phyloP scores from a whole-genome alignment of 1,139 yeast genomes.

The Yamadazyma diddensiae region DNA sequence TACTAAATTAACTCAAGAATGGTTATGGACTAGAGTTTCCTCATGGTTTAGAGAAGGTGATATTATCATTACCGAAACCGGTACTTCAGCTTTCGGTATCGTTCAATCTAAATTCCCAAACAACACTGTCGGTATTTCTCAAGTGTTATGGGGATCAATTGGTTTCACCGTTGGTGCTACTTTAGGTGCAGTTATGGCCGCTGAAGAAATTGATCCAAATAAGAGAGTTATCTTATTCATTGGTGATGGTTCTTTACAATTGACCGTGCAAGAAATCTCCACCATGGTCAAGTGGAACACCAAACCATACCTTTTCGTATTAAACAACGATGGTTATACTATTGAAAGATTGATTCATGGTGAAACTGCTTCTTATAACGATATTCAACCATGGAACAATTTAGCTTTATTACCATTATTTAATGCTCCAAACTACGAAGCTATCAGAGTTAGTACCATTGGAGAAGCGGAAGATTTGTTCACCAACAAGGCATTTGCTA shows the following conservation, averaged over 20 bases:
- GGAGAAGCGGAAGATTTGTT: slow-evolving; percentile 68
- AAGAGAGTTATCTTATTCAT: slow-evolving; percentile 79
- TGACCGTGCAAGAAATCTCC: slow-evolving; percentile 84
- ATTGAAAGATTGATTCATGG: slow-evolving; percentile 90
- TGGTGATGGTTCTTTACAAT: slow-evolving; percentile 89
- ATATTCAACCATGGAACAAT: slow-evolving; percentile 82
- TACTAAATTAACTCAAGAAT: slow-evolving; percentile 60
- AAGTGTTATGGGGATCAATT: slow-evolving; percentile 88
- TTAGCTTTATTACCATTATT: slow-evolving; percentile 64
- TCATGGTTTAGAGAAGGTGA: slow-evolving; percentile 79
- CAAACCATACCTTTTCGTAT: slow-evolving; percentile 76
- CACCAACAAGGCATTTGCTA: slow-evolving; percentile 50
- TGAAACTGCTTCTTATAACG: slow-evolving; percentile 69
- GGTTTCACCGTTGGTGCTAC: slow-evolving; percentile 87
- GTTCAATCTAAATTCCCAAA: slow-evolving; percentile 76
- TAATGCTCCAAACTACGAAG: slow-evolving; percentile 62
- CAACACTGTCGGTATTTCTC: slow-evolving; percentile 74
- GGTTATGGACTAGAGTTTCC: slow-evolving; percentile 77
- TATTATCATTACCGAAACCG: slow-evolving; percentile 80
- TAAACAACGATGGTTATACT: slow-evolving; percentile 87
- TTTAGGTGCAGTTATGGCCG: slow-evolving; percentile 82
- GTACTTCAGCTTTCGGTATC: slow-evolving; percentile 88
- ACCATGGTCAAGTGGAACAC: slow-evolving; percentile 79
- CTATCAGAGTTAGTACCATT: slow-evolving; percentile 54
- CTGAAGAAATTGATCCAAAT: slow-evolving; percentile 65